Evolutionary conservation across 257 asterid species (phyloP).

Genomic region (Ocimum tenuiflorum): DNA sequence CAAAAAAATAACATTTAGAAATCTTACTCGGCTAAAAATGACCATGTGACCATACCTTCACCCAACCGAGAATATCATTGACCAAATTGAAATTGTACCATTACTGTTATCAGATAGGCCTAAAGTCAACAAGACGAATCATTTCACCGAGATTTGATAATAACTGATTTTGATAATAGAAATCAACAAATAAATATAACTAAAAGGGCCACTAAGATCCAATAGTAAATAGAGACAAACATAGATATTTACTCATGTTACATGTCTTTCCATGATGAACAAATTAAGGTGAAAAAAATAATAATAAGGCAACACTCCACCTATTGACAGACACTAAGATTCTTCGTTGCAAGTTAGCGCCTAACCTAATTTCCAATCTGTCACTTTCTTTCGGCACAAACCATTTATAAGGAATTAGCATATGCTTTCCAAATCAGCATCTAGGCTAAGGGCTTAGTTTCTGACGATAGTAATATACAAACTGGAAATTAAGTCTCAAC

Average conservation of each 20-base stretch:
- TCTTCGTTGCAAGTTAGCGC: slow-evolving; percentile 9
- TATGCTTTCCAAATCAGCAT: not conserved
- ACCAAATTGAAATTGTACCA: no score
- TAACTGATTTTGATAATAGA: no score
- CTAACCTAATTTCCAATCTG: not conserved
- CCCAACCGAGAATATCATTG: no score
- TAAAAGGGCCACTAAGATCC: no score
- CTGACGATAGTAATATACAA: slow-evolving; percentile 23
- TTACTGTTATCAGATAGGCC: no score
- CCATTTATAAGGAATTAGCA: not conserved
- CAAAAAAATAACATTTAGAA: no score
- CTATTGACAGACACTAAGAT: not conserved
- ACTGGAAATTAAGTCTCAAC: not conserved
- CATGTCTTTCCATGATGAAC: not conserved
- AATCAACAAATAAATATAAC: no score
- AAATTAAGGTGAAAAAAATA: not conserved
- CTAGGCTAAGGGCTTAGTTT: slow-evolving; percentile 10
- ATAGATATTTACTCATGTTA: not conserved
- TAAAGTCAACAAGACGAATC: no score
- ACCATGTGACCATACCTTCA: no score
- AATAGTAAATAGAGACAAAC: not conserved
- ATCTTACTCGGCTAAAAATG: no score
- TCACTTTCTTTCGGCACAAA: no score
- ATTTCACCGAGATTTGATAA: no score
- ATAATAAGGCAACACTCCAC: not conserved